Evolutionary conservation across 768 basidiomycete genomes (phyloP), one percentile per base, ranked within the genome.

Genomic region (Hirschioporus abietinus): DNA sequence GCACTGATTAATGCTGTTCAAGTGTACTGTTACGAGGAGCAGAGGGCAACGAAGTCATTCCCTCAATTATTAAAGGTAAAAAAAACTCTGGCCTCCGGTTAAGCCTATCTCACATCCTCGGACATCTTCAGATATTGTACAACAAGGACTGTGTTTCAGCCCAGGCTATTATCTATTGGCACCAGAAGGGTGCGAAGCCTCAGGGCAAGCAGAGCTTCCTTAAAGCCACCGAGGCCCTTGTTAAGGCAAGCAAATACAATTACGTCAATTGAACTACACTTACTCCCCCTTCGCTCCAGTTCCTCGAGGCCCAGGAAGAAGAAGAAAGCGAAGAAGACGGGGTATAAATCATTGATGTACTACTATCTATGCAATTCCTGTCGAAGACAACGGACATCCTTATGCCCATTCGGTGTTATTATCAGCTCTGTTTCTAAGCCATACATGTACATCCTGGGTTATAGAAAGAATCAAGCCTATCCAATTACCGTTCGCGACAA

Each of bases 151-250:
- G 95, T 78, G 84, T 98, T 71, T 92, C 95, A 65, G 95, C 96
- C 74, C 91, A 96, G 74, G 95, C 96, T 68, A 96, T 99, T 73
- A 91, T 98, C 67, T 99, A 97, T 78, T 99, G 96, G 96, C 83
- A 94, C 78, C 90, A 93, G 80, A 99, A 99, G 79, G 96, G 97
- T 64, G 91, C 95, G 62, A 97, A 95, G 79, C 87, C 94, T 0
- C 93, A 98, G 77, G 96, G 96, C 63, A 89, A 91, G 74, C 95
- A 97, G 77, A 92, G 95, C 76, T 98, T 99, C 83, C 80, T 98
- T 71, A 96, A 93, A 80, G 87, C 83, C 66, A 90, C 93, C 0
- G 92, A 92, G 74, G 75, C 92, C 20, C 83, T 99, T 52, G 95
- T 99, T 75, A 96, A 97, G 85, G 95, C 88, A 73, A 63, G 78